A percentile compares a stretch with the other conserved stretches of the same genome.
Evolutionary conservation across 306 rosid genomes (phyloP).

Genomic region (Vigna hirtella): DNA sequence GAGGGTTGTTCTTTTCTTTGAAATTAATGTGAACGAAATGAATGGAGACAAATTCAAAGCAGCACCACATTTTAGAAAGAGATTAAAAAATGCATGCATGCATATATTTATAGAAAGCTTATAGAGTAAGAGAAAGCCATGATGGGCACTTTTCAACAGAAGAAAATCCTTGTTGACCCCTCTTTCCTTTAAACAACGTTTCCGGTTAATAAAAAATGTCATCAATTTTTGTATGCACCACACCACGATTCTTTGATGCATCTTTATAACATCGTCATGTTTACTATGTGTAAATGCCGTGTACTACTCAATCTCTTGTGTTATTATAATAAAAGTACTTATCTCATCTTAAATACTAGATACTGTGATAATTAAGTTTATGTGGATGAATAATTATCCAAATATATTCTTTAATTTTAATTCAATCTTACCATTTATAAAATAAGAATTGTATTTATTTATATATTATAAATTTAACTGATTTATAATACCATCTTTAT

Average conservation of each 20-base stretch:
- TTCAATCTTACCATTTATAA: too few species aligned
- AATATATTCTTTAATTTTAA: too few species aligned
- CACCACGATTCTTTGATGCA: conserved; percentile 34
- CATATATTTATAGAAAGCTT: conserved; percentile 40
- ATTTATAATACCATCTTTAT: too few species aligned
- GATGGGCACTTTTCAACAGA: conserved; percentile 30
- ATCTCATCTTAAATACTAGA: neutral
- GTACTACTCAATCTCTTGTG: conserved; percentile 31
- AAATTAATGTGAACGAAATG: conserved; percentile 27
- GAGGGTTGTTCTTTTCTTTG: neutral
- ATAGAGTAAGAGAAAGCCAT: conserved; percentile 28
- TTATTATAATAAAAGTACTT: neutral
- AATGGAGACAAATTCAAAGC: conserved; percentile 38
- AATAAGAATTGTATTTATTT: too few species aligned
- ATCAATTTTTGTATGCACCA: conserved; percentile 32
- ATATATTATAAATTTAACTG: too few species aligned
- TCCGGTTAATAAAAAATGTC: neutral
- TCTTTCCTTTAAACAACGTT: conserved; percentile 32
- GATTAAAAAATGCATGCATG: conserved; percentile 31
- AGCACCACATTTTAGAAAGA: conserved; percentile 3
- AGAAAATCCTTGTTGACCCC: conserved; percentile 39
- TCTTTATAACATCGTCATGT: conserved; percentile 25
- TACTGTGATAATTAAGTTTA: too few species aligned
- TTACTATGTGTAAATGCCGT: conserved; percentile 31
- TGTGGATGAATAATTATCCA: neutral